phyloP scores from a whole-genome alignment of 345 rosid species.

The Toxicodendron radicans region DNA sequence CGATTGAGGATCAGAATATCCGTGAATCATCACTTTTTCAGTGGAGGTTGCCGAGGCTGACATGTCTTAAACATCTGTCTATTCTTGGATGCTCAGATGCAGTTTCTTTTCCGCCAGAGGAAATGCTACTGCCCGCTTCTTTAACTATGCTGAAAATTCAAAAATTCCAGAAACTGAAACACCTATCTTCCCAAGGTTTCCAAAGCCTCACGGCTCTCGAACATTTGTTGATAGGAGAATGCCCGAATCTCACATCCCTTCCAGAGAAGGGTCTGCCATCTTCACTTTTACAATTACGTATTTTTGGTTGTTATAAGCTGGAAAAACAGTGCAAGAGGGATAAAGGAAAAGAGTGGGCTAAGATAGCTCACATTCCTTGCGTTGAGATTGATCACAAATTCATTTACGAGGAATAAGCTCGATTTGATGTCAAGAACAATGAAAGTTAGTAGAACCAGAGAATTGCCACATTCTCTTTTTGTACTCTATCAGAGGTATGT shows the following conservation, averaged over 20 bases:
- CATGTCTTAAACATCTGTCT: neutral
- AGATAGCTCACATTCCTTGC: slow-evolving; percentile 17
- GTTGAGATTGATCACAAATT: neutral
- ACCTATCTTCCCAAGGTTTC: neutral
- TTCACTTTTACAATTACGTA: slow-evolving; percentile 8
- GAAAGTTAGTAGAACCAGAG: neutral
- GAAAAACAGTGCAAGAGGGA: slow-evolving; percentile 15
- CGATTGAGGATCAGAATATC: neutral
- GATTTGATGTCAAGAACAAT: neutral
- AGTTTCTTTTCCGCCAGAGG: no score
- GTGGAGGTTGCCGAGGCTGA: neutral
- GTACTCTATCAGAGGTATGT: neutral
- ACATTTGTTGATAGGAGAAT: slow-evolving; percentile 5
- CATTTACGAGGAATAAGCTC: neutral
- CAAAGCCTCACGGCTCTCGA: neutral
- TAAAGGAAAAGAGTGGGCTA: slow-evolving; percentile 17
- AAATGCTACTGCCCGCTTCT: neutral
- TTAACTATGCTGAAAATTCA: neutral
- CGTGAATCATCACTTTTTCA: neutral
- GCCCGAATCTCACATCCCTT: slow-evolving; percentile 19
- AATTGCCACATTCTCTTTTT: neutral
- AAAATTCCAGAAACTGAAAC: neutral
- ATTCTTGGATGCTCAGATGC: neutral
- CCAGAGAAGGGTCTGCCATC: slow-evolving; percentile 7
- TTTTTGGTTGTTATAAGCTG: slow-evolving; percentile 9